Conservation (phyloP, 805 yeast species). For the Lipomyces lipofer region DNA sequence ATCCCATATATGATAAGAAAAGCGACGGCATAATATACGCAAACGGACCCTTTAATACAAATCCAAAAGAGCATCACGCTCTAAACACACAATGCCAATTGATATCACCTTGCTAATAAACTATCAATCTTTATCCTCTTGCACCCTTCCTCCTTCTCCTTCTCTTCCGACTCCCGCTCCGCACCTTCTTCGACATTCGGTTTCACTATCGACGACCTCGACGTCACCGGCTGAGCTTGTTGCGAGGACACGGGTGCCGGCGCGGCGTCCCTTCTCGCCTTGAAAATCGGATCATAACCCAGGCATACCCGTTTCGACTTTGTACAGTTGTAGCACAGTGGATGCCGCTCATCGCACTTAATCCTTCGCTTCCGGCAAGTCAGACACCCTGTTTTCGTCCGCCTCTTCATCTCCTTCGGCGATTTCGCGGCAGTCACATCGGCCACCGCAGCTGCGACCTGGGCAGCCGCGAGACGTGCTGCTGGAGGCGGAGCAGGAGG, state of each 20-base stretch:
- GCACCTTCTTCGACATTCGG: neutral
- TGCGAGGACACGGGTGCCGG: no score
- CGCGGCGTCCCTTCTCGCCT: no score
- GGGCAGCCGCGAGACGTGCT: slow-evolving; percentile 19
- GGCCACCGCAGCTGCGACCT: slow-evolving; percentile 25
- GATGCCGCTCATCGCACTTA: slow-evolving; percentile 66
- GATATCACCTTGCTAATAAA: slow-evolving; percentile 11
- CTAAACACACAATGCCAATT: no score
- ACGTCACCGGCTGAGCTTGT: no score
- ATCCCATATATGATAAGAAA: neutral
- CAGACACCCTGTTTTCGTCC: slow-evolving; percentile 49
- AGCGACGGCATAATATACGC: neutral
- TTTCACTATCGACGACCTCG: neutral
- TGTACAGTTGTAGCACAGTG: slow-evolving; percentile 53
- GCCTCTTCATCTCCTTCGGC: slow-evolving; percentile 27
- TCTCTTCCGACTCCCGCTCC: neutral
- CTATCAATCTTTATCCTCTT: slow-evolving; percentile 29
- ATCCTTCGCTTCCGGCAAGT: slow-evolving; percentile 67
- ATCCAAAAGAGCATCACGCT: no score
- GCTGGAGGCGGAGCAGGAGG: no score
- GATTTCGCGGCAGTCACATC: slow-evolving; percentile 24
- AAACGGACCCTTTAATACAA: no score
- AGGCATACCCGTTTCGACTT: slow-evolving; percentile 33
- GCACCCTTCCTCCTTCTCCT: slow-evolving; percentile 5
- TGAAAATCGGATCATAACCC: slow-evolving; percentile 31